phyloP scores from a whole-genome alignment of 805 yeast genomes.

The Candida chauliodis region DNA sequence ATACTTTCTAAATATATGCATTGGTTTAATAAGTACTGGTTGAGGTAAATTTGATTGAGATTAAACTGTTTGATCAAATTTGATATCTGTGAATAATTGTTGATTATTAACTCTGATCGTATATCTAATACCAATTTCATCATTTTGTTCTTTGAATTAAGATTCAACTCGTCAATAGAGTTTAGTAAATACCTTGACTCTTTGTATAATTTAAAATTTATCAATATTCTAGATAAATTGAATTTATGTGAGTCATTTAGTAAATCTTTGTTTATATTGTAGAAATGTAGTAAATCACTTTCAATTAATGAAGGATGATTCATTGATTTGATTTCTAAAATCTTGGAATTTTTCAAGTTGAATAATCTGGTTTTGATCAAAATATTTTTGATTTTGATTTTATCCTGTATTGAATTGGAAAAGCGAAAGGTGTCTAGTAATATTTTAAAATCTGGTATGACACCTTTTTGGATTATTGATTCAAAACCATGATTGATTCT shows the following conservation, averaged over 20 bases:
- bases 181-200: conserved; percentile 22
- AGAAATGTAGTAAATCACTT: conserved; percentile 15
- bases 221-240: conserved; percentile 25
- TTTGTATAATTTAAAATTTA: conserved; percentile 23
- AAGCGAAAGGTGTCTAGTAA: conserved; percentile 29
- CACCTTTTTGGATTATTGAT: conserved; percentile 27
- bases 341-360: conserved; percentile 9
- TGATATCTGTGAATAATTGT: conserved; percentile 18
- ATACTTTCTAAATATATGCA: conserved; percentile 26
- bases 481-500: conserved; percentile 30
- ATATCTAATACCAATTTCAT: conserved; percentile 22
- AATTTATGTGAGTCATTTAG: conserved; percentile 27
- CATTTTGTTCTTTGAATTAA: conserved; percentile 26
- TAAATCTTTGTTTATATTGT: conserved; percentile 9
- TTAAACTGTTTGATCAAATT: conserved; percentile 26
- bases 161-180: conserved; percentile 18
- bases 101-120: conserved; percentile 18
- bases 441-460: conserved; percentile 31
- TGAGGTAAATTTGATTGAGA: conserved; percentile 12
- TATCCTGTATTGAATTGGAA: conserved; percentile 19
- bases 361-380: conserved; percentile 15
- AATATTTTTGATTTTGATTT: conserved; percentile 22
- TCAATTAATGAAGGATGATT: conserved; percentile 18
- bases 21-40: conserved; percentile 33
- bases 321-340: conserved; percentile 12